Evolutionary conservation across 2,329 filamentous ascomycete genomes (phyloP).

Genomic region (Nemania bipapillata): DNA sequence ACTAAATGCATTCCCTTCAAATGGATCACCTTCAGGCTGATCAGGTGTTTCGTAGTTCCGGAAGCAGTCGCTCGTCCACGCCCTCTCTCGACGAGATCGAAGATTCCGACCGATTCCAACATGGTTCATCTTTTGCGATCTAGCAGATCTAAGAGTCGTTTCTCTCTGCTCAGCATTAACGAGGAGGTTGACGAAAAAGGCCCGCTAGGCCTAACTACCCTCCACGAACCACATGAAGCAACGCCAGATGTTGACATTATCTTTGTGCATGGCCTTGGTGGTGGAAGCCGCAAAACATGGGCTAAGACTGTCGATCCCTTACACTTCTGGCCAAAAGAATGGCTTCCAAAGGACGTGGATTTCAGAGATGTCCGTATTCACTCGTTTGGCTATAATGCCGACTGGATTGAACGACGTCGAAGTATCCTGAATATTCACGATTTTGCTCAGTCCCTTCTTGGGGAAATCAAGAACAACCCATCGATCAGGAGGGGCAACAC

Average conservation of each 20-base stretch:
- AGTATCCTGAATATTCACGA: slow-evolving; percentile 48
- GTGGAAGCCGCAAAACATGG: slow-evolving; percentile 36
- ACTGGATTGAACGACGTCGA: slow-evolving; percentile 31
- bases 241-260: slow-evolving; percentile 26
- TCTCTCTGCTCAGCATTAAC: slow-evolving; percentile 15
- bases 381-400: slow-evolving; percentile 37
- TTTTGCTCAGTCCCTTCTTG: slow-evolving; percentile 52
- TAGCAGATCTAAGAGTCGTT: slow-evolving; percentile 5
- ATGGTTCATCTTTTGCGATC: slow-evolving; percentile 21
- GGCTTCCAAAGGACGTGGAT: slow-evolving; percentile 34
- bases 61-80: slow-evolving; percentile 26
- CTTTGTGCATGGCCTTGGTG: slow-evolving; percentile 37
- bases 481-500: slow-evolving; percentile 45
- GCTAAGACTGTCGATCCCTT: slow-evolving; percentile 15
- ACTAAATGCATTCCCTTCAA: slow-evolving; percentile 14
- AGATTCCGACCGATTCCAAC: slow-evolving; percentile 11
- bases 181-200: slow-evolving; percentile 25
- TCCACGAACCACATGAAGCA: slow-evolving; percentile 30
- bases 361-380: slow-evolving; percentile 35
- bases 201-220: slow-evolving; percentile 28
- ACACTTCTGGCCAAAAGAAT: slow-evolving; percentile 37
- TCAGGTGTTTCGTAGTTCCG: slow-evolving; percentile 20
- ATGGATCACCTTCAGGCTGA: slow-evolving; percentile 13
- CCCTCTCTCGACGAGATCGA: slow-evolving; percentile 25
- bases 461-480: slow-evolving; percentile 48